Percentiles rank a stretch among this genome's conserved stretches.
phyloP scores from a whole-genome alignment of 2,329 filamentous ascomycete genomes.

The Pyricularia grisea region DNA sequence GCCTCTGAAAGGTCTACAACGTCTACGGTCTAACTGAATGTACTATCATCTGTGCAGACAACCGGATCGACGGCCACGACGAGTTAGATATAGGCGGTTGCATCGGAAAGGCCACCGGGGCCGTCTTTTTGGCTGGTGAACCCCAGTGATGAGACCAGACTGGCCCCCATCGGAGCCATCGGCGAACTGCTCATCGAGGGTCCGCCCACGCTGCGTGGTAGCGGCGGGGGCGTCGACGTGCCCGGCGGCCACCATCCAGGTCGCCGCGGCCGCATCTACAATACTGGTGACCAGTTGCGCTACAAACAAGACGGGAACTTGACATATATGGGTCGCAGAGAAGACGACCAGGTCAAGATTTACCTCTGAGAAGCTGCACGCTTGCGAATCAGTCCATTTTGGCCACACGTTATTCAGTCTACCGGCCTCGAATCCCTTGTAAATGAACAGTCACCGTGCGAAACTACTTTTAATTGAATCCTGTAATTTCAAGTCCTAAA shows the following conservation, averaged over 20 bases:
- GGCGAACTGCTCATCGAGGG: slow-evolving; percentile 1
- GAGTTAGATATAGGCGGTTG: not conserved
- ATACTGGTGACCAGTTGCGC: not conserved
- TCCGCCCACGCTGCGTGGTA: not conserved
- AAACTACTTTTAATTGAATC: too few relatives aligned
- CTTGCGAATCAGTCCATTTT: too few relatives aligned
- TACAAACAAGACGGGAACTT: too few relatives aligned
- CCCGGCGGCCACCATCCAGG: not conserved
- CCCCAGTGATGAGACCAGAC: not conserved
- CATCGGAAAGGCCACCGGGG: slow-evolving; percentile 7
- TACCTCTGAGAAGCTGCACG: too few relatives aligned
- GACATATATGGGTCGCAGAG: too few relatives aligned
- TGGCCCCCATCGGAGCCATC: not conserved
- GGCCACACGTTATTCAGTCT: too few relatives aligned
- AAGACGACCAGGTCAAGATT: too few relatives aligned
- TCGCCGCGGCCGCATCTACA: slow-evolving; percentile 3
- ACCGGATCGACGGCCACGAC: not conserved
- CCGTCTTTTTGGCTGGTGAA: not conserved
- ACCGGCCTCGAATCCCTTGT: too few relatives aligned
- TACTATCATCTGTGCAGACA: not conserved
- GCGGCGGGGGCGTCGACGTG: too few relatives aligned
- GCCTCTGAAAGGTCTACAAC: slow-evolving; percentile 9
- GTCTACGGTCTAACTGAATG: slow-evolving; percentile 50
- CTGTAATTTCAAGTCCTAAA: too few relatives aligned
- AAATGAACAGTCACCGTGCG: too few relatives aligned